Evolutionary conservation across 805 yeast genomes (phyloP).

Genomic region (Jamesozyma rosinii): DNA sequence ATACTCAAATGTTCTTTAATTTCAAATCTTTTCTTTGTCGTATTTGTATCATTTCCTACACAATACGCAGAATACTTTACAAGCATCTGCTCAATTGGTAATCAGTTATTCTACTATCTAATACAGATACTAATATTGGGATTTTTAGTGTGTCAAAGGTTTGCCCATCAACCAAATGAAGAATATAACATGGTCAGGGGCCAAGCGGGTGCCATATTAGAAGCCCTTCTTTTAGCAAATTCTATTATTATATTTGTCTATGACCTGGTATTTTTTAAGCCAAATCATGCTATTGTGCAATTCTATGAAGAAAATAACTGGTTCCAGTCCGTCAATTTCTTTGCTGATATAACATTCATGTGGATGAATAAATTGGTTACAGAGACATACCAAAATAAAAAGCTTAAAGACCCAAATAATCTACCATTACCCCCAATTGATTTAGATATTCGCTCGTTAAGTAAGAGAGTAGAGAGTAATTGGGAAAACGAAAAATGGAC

Average conservation of each 20-base stretch:
- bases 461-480: conserved; percentile 23
- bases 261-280: conserved; percentile 33
- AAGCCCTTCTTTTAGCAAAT: conserved; percentile 26
- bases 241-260: conserved; percentile 30
- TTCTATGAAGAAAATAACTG: conserved; percentile 30
- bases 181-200: conserved; percentile 18
- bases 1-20: conserved; percentile 9
- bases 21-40: conserved; percentile 15
- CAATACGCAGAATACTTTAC: conserved; percentile 24
- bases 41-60: conserved; percentile 21
- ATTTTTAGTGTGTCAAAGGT: conserved; percentile 22
- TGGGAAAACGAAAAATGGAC: conserved; percentile 33
- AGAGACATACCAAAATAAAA: conserved; percentile 33
- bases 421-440: conserved; percentile 36
- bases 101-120: conserved; percentile 24
- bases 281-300: conserved; percentile 33
- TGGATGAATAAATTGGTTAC: conserved; percentile 41
- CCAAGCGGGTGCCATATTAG: conserved; percentile 14
- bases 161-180: conserved; percentile 12
- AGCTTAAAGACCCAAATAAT: conserved; percentile 34
- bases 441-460: conserved; percentile 30
- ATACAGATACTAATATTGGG: conserved; percentile 13
- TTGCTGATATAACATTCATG: conserved; percentile 35
- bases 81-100: conserved; percentile 24
- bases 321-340: conserved; percentile 20